These are phyloP conservation scores for Kazachstania africana DNA, from an alignment of 805 yeast species.

Conservation along the genomic window DNA sequence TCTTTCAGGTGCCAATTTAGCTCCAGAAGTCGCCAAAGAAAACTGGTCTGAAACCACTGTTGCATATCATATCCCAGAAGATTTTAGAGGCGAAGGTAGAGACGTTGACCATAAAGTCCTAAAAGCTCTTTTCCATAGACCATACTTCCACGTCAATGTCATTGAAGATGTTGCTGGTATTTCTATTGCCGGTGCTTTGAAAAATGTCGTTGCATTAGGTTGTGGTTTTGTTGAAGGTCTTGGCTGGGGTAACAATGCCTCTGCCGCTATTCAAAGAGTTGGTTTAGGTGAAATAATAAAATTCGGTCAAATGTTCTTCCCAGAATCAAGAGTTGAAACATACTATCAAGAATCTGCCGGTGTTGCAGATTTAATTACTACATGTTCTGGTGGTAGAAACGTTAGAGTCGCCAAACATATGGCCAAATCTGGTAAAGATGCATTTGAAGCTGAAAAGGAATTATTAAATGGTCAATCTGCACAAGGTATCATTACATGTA, in stretches of 20 bases:
- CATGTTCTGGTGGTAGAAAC: conserved; percentile 96
- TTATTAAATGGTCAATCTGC: conserved; percentile 92
- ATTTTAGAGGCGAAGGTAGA: conserved; percentile 35
- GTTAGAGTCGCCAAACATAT: conserved; percentile 80
- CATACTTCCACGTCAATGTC: conserved; percentile 93
- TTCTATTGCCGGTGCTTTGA: conserved; percentile 92
- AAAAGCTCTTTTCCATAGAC: conserved; percentile 86
- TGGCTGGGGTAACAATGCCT: conserved; percentile 99
- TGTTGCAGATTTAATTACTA: conserved; percentile 95
- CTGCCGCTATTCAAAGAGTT: conserved; percentile 93
- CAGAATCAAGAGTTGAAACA: conserved; percentile 59
- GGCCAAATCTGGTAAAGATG: conserved; percentile 68
- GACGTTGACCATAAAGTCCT: conserved; percentile 58
- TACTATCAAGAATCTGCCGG: conserved; percentile 93
- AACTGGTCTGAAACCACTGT: conserved; percentile 97
- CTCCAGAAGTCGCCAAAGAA: conserved; percentile 91
- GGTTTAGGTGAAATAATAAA: conserved; percentile 84
- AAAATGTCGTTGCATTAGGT: conserved; percentile 90
- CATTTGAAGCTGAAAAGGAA: conserved; percentile 73
- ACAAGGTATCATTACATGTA: conserved; percentile 85
- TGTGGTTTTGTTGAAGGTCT: conserved; percentile 96
- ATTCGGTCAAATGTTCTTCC: conserved; percentile 77
- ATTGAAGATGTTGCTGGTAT: conserved; percentile 92
- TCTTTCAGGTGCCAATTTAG: conserved; percentile 91
- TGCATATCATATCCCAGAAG: conserved; percentile 69